A percentile compares a stretch with the other conserved stretches of the same genome.
Evolutionary conservation across 768 basidiomycete species (phyloP).

Genomic region (Phaeotremella skinneri): DNA sequence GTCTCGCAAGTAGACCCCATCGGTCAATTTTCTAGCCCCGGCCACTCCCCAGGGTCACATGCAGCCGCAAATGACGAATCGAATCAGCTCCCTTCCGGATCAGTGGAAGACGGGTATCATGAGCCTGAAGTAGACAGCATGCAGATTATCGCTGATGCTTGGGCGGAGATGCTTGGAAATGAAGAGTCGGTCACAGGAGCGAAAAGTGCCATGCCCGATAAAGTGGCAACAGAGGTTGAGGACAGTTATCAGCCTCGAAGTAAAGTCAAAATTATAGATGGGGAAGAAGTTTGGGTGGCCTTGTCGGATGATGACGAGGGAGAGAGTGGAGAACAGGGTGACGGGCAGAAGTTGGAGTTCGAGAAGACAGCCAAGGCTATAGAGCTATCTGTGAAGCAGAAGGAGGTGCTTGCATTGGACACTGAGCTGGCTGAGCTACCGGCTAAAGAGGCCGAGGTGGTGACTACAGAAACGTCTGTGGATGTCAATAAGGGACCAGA

Average conservation of each 20-base stretch:
- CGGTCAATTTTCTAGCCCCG: neutral
- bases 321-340: neutral
- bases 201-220: neutral
- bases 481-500: too few species aligned
- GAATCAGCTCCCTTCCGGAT: neutral
- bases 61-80: neutral
- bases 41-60: neutral
- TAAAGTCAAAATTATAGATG: constrained; percentile 11
- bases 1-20: neutral
- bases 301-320: neutral
- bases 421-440: neutral
- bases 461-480: too few species aligned
- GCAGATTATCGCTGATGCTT: neutral
- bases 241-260: neutral
- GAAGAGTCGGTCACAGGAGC: neutral
- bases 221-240: neutral
- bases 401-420: neutral
- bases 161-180: neutral
- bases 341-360: neutral
- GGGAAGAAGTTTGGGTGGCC: constrained; percentile 7
- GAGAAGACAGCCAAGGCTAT: neutral
- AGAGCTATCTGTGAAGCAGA: too few species aligned
- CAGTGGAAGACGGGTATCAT: neutral
- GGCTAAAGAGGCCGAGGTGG: too few species aligned
- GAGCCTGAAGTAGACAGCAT: neutral